phyloP scores from a whole-genome alignment of 75 land plant genomes.

The Cupressus sempervirens region DNA sequence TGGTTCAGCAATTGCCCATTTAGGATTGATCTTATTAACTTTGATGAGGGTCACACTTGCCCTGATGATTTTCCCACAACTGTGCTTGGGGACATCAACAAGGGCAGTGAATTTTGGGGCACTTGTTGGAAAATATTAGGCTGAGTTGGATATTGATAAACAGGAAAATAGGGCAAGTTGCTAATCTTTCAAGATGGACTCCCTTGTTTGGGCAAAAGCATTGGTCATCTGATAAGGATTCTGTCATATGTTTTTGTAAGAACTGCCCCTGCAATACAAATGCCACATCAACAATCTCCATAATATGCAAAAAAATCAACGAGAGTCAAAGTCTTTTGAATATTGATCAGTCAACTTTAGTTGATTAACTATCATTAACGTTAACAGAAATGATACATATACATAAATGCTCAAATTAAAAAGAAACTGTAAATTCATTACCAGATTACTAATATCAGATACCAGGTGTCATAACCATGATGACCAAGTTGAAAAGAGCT shows the following conservation, averaged over 20 bases:
- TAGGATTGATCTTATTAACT: constrained; percentile 23
- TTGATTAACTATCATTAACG: no score
- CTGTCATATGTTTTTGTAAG: constrained; percentile 21
- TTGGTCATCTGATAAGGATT: constrained; percentile 34
- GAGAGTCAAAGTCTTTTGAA: no score
- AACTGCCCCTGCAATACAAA: no score
- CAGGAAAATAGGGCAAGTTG: constrained; percentile 22
- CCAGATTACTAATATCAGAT: no score
- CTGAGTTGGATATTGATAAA: constrained; percentile 42
- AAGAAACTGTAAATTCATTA: no score
- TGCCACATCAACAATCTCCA: no score
- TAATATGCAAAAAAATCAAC: no score
- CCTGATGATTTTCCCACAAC: not conserved
- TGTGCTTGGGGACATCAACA: constrained; percentile 16
- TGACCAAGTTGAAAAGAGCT: no score
- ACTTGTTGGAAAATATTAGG: constrained; percentile 20
- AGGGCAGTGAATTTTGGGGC: constrained; percentile 25
- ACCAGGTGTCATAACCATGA: no score
- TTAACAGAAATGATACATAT: no score
- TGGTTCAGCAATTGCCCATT: constrained; percentile 44
- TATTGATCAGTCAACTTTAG: no score
- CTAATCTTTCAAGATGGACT: constrained; percentile 35
- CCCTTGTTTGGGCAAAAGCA: constrained; percentile 26
- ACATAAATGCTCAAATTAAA: no score
- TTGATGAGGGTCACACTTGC: constrained; percentile 12